These are phyloP conservation scores for Colletotrichum ledebouriae DNA, from an alignment of 2,329 filamentous ascomycete genomes.

Conservation along the genomic window DNA sequence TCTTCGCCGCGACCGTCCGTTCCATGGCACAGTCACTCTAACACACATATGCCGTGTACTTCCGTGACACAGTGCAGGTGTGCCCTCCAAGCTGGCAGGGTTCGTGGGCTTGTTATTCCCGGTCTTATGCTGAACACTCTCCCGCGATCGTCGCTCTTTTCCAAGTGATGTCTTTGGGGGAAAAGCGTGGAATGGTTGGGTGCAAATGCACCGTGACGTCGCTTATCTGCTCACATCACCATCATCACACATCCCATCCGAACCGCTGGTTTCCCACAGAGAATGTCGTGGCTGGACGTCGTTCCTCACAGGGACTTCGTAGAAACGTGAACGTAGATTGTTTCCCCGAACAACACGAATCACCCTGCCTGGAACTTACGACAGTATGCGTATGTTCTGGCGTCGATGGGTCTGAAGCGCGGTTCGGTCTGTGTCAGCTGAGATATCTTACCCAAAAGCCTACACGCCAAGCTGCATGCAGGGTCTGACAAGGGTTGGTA, in stretches of 20 bases:
- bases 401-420: not conserved
- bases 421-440: constrained; percentile 10
- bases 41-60: constrained; percentile 12
- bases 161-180: not conserved
- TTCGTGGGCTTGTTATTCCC: not conserved
- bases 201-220: constrained; percentile 39
- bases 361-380: no score
- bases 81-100: not conserved
- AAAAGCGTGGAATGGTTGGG: constrained; percentile 14
- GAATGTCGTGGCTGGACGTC: not conserved
- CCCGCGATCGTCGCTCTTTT: not conserved
- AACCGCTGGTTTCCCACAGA: not conserved
- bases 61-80: constrained; percentile 11
- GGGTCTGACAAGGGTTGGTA: constrained; percentile 29
- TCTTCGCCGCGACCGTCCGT: not conserved
- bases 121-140: not conserved
- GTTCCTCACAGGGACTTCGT: not conserved
- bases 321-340: not conserved
- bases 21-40: not conserved
- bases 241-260: constrained; percentile 5
- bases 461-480: constrained; percentile 33
- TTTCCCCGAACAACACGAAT: no score
- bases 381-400: not conserved
- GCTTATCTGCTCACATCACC: constrained; percentile 29
- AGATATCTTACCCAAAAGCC: constrained; percentile 5